Base-by-base conservation (phyloP, 768 basidiomycete genomes). In the Lanmaoa pseudosensibilis region DNA sequence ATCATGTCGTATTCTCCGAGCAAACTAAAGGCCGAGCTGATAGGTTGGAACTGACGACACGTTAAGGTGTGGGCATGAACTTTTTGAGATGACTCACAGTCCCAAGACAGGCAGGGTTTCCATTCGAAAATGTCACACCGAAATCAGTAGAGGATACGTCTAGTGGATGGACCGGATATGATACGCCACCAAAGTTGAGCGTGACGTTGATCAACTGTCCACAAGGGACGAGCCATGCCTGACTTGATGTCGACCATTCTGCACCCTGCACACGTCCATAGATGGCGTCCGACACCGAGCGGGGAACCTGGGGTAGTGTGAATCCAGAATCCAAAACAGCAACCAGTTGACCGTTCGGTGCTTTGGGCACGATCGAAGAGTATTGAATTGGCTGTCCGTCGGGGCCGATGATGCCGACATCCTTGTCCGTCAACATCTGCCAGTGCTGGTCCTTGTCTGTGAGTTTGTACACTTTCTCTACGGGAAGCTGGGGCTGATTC, bases 1-100 rank as follows among this genome's bases (percentile, higher is more conserved):
- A 92, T 89, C 78, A 91, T 85, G 62, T 92, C 90, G 60, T 88
- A 92, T 66, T 87, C 79, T 59, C 88, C 87, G 27, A 88, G 79
- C 40, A 90, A 60, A 74, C 87, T 86, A 73, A 91, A 90, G 5
- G 89, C 88, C 4, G 84, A 82, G 15, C 89, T 88, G 60, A 91
- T 88, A 2, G 90, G 90, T 77, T 92, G 90, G 78, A 90, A 92
- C 83, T 90, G 61, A 37, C 15, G 32, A 55, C 13, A 30, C 23
- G n/a, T 70, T 46, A 67, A n/a, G 55, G 27, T 43, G 0, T 18
- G 45, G 56, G 32, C 23, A 33, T 39, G 12, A 18, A 45, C 19
- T 2, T 8, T 23, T 30, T 25, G 44, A 40, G 27, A 50, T 27
- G 32, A 79, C 86, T 67, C 66, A 90, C 87, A 49, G 86, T 75